A percentile compares a stretch with the other conserved stretches of the same genome.
These are phyloP conservation scores for Solanum clarkiae DNA, from an alignment of 257 asterid species.

Conservation along the genomic window DNA sequence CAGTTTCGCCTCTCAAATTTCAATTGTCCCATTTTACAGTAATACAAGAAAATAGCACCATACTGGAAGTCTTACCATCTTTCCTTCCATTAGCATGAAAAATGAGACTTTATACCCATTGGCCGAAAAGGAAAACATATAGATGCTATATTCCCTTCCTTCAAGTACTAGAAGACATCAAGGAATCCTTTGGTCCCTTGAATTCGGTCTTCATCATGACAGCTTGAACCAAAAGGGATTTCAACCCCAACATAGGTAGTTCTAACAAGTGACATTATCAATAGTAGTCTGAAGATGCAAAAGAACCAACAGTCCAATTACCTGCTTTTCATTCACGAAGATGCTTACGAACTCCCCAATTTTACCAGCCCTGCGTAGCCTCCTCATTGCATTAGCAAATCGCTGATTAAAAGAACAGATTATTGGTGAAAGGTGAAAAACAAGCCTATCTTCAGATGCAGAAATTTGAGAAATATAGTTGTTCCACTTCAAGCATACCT, in stretches of 20 bases:
- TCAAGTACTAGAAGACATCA: background rate
- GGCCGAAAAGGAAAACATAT: background rate
- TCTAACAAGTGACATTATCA: background rate
- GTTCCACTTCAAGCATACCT: constrained; percentile 23
- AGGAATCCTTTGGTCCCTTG: background rate
- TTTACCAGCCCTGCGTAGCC: constrained; percentile 78
- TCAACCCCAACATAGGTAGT: background rate
- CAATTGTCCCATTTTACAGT: background rate
- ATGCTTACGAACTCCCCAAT: constrained; percentile 93
- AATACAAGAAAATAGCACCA: background rate
- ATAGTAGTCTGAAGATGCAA: background rate
- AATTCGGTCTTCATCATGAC: background rate
- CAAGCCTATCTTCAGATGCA: background rate
- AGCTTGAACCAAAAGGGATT: background rate
- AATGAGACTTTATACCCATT: background rate
- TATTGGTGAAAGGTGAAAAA: background rate
- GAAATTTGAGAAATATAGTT: background rate
- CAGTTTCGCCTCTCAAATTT: background rate
- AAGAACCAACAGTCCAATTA: constrained; percentile 2
- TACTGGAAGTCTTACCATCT: background rate
- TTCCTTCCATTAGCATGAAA: background rate
- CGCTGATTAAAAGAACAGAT: constrained; percentile 19
- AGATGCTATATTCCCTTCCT: background rate
- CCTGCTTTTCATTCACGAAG: constrained; percentile 86
- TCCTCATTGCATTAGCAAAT: constrained; percentile 68